phyloP scores from a whole-genome alignment of 1,284 basidiomycete genomes.

The Butyriboletus appendiculatus region DNA sequence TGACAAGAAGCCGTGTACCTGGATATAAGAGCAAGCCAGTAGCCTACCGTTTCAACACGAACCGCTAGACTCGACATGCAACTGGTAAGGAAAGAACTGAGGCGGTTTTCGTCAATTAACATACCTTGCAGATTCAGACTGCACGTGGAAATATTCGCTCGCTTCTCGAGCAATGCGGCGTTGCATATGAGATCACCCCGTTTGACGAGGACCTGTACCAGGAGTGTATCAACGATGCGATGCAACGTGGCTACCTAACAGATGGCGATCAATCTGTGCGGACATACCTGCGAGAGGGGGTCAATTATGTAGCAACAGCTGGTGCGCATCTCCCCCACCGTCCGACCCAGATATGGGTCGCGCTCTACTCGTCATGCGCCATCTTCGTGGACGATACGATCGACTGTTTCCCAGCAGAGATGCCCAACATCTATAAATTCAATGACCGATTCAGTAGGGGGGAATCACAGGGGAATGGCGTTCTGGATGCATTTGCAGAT shows the following conservation, averaged over 20 bases:
- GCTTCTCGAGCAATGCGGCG: slow-evolving; percentile 20
- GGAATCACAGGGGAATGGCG: too few relatives aligned
- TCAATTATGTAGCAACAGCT: slow-evolving; percentile 18
- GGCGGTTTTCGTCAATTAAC: background rate
- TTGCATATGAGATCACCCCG: slow-evolving; percentile 17
- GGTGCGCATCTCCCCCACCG: slow-evolving; percentile 14
- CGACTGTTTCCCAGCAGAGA: slow-evolving; percentile 12
- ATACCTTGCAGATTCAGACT: slow-evolving; percentile 9
- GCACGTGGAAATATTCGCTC: slow-evolving; percentile 16
- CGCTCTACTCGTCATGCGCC: slow-evolving; percentile 32
- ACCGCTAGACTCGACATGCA: slow-evolving; percentile 11
- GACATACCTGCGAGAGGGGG: slow-evolving; percentile 13
- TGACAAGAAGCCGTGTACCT: too few relatives aligned
- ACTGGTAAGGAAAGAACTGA: slow-evolving; percentile 8
- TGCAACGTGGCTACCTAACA: slow-evolving; percentile 18
- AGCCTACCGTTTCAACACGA: background rate
- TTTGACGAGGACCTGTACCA: slow-evolving; percentile 17
- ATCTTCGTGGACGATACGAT: slow-evolving; percentile 35
- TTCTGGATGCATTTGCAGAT: too few relatives aligned
- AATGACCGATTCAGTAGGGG: slow-evolving; percentile 2
- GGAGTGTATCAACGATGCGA: slow-evolving; percentile 18
- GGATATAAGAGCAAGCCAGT: slow-evolving; percentile 12
- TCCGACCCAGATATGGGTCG: slow-evolving; percentile 27
- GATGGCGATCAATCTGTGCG: slow-evolving; percentile 13
- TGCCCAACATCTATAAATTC: slow-evolving; percentile 28